phyloP scores from a whole-genome alignment of 2,329 filamentous ascomycete genomes.

The Simplicillium aogashimaense region DNA sequence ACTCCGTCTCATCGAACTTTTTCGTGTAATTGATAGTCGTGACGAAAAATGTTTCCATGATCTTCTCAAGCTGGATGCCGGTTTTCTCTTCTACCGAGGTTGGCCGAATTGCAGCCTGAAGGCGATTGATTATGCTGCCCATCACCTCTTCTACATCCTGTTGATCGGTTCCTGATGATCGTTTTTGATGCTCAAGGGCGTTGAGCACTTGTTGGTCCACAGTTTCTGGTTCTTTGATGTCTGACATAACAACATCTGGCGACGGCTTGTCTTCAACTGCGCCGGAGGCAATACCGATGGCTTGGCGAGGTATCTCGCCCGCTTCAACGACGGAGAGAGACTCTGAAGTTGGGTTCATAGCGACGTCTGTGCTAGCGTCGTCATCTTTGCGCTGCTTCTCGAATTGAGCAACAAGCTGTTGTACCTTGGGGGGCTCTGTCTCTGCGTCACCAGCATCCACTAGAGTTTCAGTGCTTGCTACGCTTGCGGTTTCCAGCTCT shows the following conservation, averaged over 20 bases:
- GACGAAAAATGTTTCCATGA: slow-evolving; percentile 63
- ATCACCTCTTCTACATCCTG: slow-evolving; percentile 97
- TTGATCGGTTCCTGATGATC: slow-evolving; percentile 53
- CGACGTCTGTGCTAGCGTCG: not conserved
- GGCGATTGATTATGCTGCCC: slow-evolving; percentile 79
- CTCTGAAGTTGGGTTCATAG: not conserved
- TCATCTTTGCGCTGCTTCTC: slow-evolving; percentile 1
- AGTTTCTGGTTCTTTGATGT: slow-evolving; percentile 21
- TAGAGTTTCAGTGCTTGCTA: slow-evolving; percentile 41
- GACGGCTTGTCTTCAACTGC: slow-evolving; percentile 5
- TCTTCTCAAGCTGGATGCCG: slow-evolving; percentile 70
- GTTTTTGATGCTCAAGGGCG: slow-evolving; percentile 34
- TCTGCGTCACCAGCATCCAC: slow-evolving; percentile 30
- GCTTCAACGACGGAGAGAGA: no score
- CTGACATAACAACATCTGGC: slow-evolving; percentile 18
- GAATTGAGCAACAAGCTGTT: not conserved
- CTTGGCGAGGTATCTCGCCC: no score
- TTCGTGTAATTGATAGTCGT: slow-evolving; percentile 50
- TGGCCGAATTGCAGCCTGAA: slow-evolving; percentile 79
- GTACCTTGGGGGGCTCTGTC: not conserved
- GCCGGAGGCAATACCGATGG: not conserved
- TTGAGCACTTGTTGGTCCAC: slow-evolving; percentile 35
- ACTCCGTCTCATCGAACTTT: slow-evolving; percentile 34
- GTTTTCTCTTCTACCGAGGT: slow-evolving; percentile 48
- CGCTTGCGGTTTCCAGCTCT: slow-evolving; percentile 31